phyloP scores from a whole-genome alignment of 306 rosid genomes.

The Prunus salicina region DNA sequence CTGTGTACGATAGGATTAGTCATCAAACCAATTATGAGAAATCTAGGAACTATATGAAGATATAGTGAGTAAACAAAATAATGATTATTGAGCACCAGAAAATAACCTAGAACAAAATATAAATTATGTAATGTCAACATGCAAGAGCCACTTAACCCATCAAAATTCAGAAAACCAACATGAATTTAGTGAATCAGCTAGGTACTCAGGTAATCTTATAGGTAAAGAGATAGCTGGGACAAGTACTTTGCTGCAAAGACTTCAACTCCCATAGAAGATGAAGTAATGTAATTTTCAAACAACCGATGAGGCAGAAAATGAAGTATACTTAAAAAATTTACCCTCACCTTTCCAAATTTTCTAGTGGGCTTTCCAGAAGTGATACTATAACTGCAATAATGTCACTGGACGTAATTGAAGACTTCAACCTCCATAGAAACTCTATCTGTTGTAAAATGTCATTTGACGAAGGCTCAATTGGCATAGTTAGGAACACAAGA shows the following conservation, averaged over 20 bases:
- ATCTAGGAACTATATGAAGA: background rate
- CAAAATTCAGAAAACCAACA: background rate
- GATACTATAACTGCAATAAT: conserved; percentile 57
- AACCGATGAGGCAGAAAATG: background rate
- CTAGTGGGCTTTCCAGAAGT: conserved; percentile 74
- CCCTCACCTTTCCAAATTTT: conserved; percentile 78
- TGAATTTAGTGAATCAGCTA: background rate
- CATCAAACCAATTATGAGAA: background rate
- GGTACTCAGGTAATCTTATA: background rate
- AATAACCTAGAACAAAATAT: background rate
- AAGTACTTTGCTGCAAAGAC: too few relatives aligned
- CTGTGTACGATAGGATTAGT: conserved; percentile 38
- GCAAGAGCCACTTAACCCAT: background rate
- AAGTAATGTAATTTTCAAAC: background rate
- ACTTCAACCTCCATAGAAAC: conserved; percentile 77
- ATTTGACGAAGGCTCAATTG: conserved; percentile 68
- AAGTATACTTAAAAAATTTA: background rate
- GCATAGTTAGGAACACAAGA: conserved; percentile 92
- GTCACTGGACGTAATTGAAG: conserved; percentile 65
- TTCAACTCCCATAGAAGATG: background rate
- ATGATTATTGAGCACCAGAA: too few relatives aligned
- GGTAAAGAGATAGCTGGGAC: too few relatives aligned
- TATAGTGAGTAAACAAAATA: too few relatives aligned
- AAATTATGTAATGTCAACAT: background rate
- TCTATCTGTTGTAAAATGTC: conserved; percentile 77